phyloP scores from a whole-genome alignment of 78 protist genomes.

The Paulinella micropora region DNA sequence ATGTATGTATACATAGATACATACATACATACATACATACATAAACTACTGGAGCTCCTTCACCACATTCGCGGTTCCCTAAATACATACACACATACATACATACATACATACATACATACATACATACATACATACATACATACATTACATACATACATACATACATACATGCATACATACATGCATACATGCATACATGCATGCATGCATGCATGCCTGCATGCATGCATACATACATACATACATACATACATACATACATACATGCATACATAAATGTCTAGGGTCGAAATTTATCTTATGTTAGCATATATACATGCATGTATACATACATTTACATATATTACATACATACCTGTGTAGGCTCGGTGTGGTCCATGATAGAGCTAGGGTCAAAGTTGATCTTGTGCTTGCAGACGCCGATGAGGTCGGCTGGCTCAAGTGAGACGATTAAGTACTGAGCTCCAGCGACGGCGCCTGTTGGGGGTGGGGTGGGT shows the following conservation, averaged over 20 bases:
- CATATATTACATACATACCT: neutral
- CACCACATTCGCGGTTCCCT: neutral
- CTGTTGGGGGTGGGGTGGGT: no score
- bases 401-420: no score
- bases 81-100: neutral
- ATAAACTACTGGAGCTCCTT: neutral
- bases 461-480: no score
- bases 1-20: neutral
- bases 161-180: neutral
- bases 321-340: neutral
- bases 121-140: neutral
- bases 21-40: neutral
- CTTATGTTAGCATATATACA: neutral
- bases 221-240: neutral
- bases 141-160: neutral
- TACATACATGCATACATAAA: neutral
- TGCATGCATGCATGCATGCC: neutral
- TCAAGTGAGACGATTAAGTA: no score
- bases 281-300: neutral
- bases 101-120: neutral
- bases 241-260: neutral
- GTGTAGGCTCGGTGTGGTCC: neutral
- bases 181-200: neutral
- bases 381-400: no score
- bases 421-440: no score